Evolutionary conservation across 192 early-diverging fungal genomes (phyloP).

Genomic region (Rhizoclosmatium globosum): DNA sequence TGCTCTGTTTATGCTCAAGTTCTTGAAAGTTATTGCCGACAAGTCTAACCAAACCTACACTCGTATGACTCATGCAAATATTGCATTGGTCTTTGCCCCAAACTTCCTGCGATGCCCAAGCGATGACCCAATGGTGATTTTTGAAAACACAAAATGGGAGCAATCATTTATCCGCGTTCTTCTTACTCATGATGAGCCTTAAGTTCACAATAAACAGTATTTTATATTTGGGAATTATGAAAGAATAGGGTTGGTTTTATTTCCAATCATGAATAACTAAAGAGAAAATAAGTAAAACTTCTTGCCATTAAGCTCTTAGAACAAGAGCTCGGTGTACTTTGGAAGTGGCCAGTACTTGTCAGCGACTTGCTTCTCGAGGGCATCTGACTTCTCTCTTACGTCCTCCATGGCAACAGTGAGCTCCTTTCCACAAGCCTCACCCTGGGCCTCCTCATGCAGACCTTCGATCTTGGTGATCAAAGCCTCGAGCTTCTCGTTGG

Average conservation of each 20-base stretch:
- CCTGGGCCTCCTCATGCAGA: slow-evolving; percentile 69
- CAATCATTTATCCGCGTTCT: slow-evolving; percentile 64
- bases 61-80: slow-evolving; percentile 89
- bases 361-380: slow-evolving; percentile 78
- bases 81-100: slow-evolving; percentile 98
- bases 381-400: slow-evolving; percentile 75
- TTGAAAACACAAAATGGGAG: slow-evolving; percentile 73
- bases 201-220: no score
- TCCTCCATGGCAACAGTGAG: slow-evolving; percentile 78
- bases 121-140: slow-evolving; percentile 62
- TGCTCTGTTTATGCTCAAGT: slow-evolving; percentile 79
- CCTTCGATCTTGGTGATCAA: slow-evolving; percentile 67
- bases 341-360: slow-evolving; percentile 98
- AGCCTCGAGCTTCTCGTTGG: slow-evolving; percentile 62
- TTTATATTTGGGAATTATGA: no score
- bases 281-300: no score
- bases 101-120: slow-evolving; percentile 87
- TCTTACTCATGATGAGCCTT: slow-evolving; percentile 37
- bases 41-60: slow-evolving; percentile 77
- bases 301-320: not conserved
- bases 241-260: no score
- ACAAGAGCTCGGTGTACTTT: slow-evolving; percentile 90
- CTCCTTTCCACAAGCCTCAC: slow-evolving; percentile 65
- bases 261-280: no score
- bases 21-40: slow-evolving; percentile 81